Conservation (phyloP, 306 rosid genomes). For the Hylodesmum podocarpum region DNA sequence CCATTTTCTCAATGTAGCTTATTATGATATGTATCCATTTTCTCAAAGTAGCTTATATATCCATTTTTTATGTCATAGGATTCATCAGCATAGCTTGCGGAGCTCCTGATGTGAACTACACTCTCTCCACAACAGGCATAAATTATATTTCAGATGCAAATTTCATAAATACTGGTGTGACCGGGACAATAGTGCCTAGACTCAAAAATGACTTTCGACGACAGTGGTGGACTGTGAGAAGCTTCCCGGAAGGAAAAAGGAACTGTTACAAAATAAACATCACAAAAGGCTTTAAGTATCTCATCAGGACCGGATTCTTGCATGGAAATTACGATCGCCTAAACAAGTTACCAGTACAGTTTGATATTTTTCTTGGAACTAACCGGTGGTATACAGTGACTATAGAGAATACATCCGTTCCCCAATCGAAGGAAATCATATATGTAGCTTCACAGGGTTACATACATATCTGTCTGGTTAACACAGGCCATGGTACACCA, state of each 20-base stretch:
- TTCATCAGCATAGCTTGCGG: conserved; percentile 57
- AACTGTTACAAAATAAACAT: conserved; percentile 50
- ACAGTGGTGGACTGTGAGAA: conserved; percentile 30
- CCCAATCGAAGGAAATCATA: conserved; percentile 1
- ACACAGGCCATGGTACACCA: conserved; percentile 40
- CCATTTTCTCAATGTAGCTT: too few species aligned
- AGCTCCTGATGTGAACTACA: conserved; percentile 13
- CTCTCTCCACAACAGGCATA: conserved; percentile 20
- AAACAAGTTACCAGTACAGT: conserved; percentile 27
- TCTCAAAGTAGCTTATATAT: too few species aligned
- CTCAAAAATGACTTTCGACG: not conserved
- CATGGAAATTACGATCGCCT: conserved; percentile 47
- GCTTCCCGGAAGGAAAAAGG: conserved; percentile 45
- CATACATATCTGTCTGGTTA: conserved; percentile 39
- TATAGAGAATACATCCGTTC: not conserved
- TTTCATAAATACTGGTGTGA: conserved; percentile 35
- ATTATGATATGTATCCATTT: too few species aligned
- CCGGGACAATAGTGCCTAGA: not conserved
- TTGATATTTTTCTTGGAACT: conserved; percentile 46
- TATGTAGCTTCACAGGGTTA: conserved; percentile 31
- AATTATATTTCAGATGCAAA: conserved; percentile 45
- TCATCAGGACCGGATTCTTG: conserved; percentile 34
- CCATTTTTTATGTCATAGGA: not conserved
- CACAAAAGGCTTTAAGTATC: conserved; percentile 19
- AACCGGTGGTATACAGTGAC: conserved; percentile 32